Base-by-base conservation (phyloP, 2,329 filamentous ascomycete genomes). In the Colletotrichum tofieldiae region DNA sequence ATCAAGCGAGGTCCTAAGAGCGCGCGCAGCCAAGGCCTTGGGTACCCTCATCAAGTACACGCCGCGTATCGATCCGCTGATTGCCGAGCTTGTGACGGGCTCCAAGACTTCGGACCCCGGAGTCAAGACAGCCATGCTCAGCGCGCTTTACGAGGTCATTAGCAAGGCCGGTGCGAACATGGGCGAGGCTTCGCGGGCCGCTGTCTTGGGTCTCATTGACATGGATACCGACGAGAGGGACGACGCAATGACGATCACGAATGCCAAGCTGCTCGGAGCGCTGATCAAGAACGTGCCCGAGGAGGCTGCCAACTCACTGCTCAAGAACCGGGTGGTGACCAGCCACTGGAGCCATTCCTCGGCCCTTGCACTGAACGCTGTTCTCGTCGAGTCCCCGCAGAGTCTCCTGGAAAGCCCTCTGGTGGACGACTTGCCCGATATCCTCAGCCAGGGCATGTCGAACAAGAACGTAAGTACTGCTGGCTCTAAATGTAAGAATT, bases 21-120 rank as follows among this genome's bases (percentile, higher is more conserved):
- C 92, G 71, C 91, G 97, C 75, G 96, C 97, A 64, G 96, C 96
- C 47, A 97, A 96, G 84, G 96, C 96, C 59, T 85, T 99, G 60
- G 96, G 97, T 71, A 98, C 96, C 12, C 84, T 99, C 73, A 99
- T 99, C 84, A 98, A 95, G 73, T 91, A 98, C 79, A 98, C 96
- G 0, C 96, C 96, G 35, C 92, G 97, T 79, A 94, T 99, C 32
- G 97, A 99, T 82, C 96, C 97, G 62, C 88, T 99, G 66, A 97
- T 99, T 75, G 86, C 89, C 73, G 96, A 99, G 83, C 88, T 99
- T 59, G 95, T 98, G 26, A 93, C 96, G n/a, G 96, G 96, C 58
- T 96, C 95, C 35, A 98, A 96, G 86, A 98, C 96, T 0, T 85
- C 90, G 1, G 96, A 98, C 79, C 80, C 91, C 7, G 96, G 96